Evolutionary conservation across 768 basidiomycete species (phyloP).

Genomic region (Kwoniella heveanensis): DNA sequence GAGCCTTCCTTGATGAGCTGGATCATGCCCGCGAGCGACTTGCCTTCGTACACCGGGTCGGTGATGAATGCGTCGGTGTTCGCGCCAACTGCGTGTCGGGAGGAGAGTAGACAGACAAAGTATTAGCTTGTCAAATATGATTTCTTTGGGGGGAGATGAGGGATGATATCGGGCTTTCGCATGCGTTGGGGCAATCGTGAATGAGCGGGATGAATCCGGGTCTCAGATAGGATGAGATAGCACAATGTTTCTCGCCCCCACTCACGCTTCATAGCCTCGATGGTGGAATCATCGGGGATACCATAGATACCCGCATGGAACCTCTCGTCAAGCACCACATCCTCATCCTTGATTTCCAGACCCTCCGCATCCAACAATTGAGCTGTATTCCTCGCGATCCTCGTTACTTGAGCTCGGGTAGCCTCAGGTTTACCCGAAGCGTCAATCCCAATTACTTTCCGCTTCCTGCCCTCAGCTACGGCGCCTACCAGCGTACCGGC

Average conservation of each 20-base stretch:
- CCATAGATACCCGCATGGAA: conserved; percentile 45
- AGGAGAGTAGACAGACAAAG: background rate
- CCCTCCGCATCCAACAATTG: conserved; percentile 27
- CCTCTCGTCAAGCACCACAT: conserved; percentile 35
- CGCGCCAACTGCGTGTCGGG: conserved; percentile 19
- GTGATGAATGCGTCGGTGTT: conserved; percentile 37
- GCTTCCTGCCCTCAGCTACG: conserved; percentile 30
- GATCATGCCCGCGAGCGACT: conserved; percentile 40
- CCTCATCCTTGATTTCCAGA: conserved; percentile 28
- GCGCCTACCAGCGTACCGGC: conserved; percentile 39
- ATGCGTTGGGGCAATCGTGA: too few species aligned
- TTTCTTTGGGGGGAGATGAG: too few species aligned
- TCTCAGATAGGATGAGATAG: too few species aligned
- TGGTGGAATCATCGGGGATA: conserved; percentile 36
- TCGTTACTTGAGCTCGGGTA: conserved; percentile 33
- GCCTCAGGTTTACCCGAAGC: conserved; percentile 36
- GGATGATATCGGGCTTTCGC: too few species aligned
- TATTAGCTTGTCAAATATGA: background rate
- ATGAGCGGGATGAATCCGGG: too few species aligned
- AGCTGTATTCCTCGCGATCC: conserved; percentile 34
- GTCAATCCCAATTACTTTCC: conserved; percentile 47
- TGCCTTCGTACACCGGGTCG: conserved; percentile 39
- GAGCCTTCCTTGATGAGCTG: conserved; percentile 33
- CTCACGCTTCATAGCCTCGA: conserved; percentile 37
- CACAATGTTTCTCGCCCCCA: background rate